These are phyloP conservation scores for Dendrocalamus latiflorus DNA, from an alignment of 202 grass and related monocot genomes.

Conservation along the genomic window DNA sequence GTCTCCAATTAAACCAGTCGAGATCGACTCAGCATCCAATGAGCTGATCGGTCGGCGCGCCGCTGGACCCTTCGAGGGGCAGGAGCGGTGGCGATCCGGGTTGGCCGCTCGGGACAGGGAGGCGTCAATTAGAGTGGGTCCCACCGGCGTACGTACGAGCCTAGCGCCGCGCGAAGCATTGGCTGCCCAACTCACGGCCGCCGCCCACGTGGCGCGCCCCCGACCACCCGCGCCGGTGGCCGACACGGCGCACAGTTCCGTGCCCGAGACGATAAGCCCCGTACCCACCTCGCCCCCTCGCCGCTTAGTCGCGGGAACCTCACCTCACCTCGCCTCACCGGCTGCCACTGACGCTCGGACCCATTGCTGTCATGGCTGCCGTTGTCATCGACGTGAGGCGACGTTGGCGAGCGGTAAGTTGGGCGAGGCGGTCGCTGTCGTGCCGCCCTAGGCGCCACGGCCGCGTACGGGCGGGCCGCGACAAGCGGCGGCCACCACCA, in stretches of 20 bases:
- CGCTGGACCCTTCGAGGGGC: background rate
- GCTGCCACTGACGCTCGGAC: background rate
- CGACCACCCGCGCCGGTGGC: constrained; percentile 13
- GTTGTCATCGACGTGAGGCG: too few relatives aligned
- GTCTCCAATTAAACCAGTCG: background rate
- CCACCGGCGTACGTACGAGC: background rate
- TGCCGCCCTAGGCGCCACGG: background rate
- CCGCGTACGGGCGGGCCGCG: background rate
- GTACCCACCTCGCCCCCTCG: background rate
- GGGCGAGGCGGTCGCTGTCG: background rate
- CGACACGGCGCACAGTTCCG: constrained; percentile 19
- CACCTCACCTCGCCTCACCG: too few relatives aligned
- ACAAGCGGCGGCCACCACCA: background rate
- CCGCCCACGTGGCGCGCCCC: background rate
- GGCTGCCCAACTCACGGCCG: background rate
- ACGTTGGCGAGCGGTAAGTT: too few relatives aligned
- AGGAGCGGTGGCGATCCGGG: background rate
- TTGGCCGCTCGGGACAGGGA: background rate
- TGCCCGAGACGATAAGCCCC: background rate
- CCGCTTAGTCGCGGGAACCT: too few relatives aligned
- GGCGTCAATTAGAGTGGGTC: background rate
- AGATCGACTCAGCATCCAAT: background rate
- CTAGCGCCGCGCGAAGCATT: background rate
- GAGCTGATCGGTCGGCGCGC: background rate
- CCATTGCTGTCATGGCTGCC: background rate